Conservation (phyloP, 176 grass and related monocot genomes). For the Avena eriantha region DNA sequence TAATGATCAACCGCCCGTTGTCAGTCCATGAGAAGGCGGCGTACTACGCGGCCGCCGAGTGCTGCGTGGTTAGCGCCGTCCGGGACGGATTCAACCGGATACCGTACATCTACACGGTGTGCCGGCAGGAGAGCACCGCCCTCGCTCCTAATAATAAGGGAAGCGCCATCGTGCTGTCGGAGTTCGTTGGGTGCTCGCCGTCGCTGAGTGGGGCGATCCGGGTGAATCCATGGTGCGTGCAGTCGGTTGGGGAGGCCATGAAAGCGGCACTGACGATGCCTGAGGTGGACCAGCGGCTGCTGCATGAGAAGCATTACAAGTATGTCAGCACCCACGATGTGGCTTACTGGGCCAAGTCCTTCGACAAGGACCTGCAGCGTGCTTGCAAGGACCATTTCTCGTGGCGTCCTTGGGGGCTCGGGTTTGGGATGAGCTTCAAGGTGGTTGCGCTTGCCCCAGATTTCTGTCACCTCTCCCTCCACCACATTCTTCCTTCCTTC, state of each 20-base stretch:
- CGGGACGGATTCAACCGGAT: conserved; percentile 89
- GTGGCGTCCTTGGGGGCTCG: conserved; percentile 76
- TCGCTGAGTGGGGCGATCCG: too few species aligned
- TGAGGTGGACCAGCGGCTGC: too few species aligned
- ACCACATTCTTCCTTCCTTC: conserved; percentile 69
- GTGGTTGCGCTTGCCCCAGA: conserved; percentile 78
- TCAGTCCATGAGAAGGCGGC: conserved; percentile 72
- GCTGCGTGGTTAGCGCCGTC: conserved; percentile 80
- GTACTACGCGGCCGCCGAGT: conserved; percentile 81
- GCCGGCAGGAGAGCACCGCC: conserved; percentile 65
- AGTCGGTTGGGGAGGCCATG: conserved; percentile 67
- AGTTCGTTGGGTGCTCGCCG: too few species aligned
- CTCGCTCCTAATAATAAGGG: conserved; percentile 45
- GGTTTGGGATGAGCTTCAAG: conserved; percentile 88
- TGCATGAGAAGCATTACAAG: too few species aligned
- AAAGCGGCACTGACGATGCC: conserved; percentile 50
- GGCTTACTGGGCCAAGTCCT: too few species aligned
- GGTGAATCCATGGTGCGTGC: too few species aligned
- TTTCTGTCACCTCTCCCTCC: conserved; percentile 77
- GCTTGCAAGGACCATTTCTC: too few species aligned
- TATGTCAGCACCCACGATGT: too few species aligned
- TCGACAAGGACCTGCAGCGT: too few species aligned
- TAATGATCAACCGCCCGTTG: conserved; percentile 61
- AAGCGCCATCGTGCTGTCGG: conserved; percentile 81
- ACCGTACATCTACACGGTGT: conserved; percentile 88